Conservation (phyloP, 441 rosid genomes). For the Adansonia gregorii region DNA sequence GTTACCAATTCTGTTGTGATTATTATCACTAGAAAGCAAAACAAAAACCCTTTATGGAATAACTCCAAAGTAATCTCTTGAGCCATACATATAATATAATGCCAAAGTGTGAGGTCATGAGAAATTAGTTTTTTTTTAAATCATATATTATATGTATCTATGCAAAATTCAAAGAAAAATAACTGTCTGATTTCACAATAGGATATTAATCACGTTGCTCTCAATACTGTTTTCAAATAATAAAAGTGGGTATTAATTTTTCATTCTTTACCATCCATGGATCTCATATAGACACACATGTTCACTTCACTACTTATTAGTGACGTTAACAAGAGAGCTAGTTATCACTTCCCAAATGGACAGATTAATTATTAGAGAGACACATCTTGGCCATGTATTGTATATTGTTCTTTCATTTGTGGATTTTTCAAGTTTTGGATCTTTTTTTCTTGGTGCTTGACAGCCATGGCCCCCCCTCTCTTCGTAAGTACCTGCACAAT, state of each 20-base stretch:
- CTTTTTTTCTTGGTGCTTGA: background rate
- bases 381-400: background rate
- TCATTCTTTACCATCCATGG: conserved; percentile 12
- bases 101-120: background rate
- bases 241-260: conserved; percentile 24
- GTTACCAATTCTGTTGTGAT: background rate
- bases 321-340: conserved; percentile 20
- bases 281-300: conserved; percentile 5
- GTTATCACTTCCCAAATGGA: conserved; percentile 22
- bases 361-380: background rate
- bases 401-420: background rate
- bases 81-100: background rate
- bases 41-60: background rate
- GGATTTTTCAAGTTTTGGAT: conserved; percentile 14
- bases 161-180: background rate
- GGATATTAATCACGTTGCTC: conserved; percentile 18
- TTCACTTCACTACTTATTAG: conserved; percentile 7
- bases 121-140: background rate
- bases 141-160: background rate
- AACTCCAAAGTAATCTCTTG: background rate
- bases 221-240: conserved; percentile 21
- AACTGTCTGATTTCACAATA: background rate
- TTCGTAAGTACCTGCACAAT: background rate
- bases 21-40: background rate
- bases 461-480: background rate